These are phyloP conservation scores for Pulchroboletus neoregius DNA, from an alignment of 1,284 basidiomycete genomes.

Conservation along the genomic window DNA sequence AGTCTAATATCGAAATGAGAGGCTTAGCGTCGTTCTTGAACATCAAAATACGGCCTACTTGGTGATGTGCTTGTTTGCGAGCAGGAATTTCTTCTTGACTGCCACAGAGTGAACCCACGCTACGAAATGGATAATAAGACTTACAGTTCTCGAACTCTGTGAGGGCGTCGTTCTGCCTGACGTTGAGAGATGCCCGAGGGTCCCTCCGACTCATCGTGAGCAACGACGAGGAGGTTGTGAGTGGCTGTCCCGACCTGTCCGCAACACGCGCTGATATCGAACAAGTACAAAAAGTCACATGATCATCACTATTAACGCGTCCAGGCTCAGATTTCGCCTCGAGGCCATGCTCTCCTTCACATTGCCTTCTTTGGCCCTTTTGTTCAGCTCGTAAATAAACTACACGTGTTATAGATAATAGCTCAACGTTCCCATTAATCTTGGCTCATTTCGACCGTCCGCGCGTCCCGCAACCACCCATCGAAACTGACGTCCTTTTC, in stretches of 20 bases:
- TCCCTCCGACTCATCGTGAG: slow-evolving; percentile 75
- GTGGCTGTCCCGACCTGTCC: slow-evolving; percentile 22
- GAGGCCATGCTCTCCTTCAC: slow-evolving; percentile 29
- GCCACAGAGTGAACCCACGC: slow-evolving; percentile 23
- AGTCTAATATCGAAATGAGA: slow-evolving; percentile 45
- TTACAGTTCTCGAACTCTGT: slow-evolving; percentile 79
- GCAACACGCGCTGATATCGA: slow-evolving; percentile 35
- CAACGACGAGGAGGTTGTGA: slow-evolving; percentile 32
- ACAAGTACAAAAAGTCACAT: slow-evolving; percentile 29
- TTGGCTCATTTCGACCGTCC: slow-evolving; percentile 15
- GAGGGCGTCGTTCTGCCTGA: slow-evolving; percentile 70
- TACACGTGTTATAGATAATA: slow-evolving; percentile 20
- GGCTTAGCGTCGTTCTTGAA: slow-evolving; percentile 9
- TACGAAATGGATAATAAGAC: slow-evolving; percentile 31
- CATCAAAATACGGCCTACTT: slow-evolving; percentile 47
- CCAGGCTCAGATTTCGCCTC: slow-evolving; percentile 23
- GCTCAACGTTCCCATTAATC: slow-evolving; percentile 11
- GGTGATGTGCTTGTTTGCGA: slow-evolving; percentile 85
- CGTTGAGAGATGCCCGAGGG: slow-evolving; percentile 64
- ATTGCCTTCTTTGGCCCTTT: slow-evolving; percentile 24
- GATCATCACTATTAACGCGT: slow-evolving; percentile 23
- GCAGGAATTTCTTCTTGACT: slow-evolving; percentile 89
- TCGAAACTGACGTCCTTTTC: slow-evolving; percentile 45
- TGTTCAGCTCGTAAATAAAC: slow-evolving; percentile 19
- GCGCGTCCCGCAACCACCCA: slow-evolving; percentile 41